Base-by-base conservation (phyloP, 768 basidiomycete species). In the Epithele typhae region DNA sequence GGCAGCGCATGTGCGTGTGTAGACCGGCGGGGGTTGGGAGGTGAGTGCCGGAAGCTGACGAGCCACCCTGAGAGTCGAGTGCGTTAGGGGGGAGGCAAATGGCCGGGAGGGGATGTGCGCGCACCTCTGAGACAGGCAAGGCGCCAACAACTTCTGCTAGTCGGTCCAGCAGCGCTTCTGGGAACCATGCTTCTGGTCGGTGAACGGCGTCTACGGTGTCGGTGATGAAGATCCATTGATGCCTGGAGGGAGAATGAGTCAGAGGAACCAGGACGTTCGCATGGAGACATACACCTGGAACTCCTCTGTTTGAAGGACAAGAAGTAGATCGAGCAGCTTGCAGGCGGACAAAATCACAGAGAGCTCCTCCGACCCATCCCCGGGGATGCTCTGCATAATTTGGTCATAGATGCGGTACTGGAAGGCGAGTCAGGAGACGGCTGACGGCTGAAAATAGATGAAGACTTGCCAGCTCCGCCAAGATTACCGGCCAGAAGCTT, bases 191-290 rank as follows among this genome's bases (percentile, higher is more conserved):
- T 47, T 92, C 84, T 0, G 92, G 88, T 15, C 82, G 84, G 66
- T 92, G 93, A 25, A 93, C 78, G 0, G 95, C 93, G 58, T 98
- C 96, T 5, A 94, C 90, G 0, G 95, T 98, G 64, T 99, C 95
- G 3, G 93, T 96, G 35, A 97, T 82, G 64, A 98, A 99, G 59
- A 96, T 89, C 95, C 96, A 99, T 71, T 99, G 93, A 64, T 98
- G 89, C 62, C 87, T 90, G 54, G 17, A 42, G n/a, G 18, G 21
- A 25, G 21, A 24, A 11, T 19, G 35, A 36, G 32, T 44, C 27
- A 44, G 39, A 4, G 19, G 1, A 10, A 2, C 23, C 11, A 43
- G 38, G 33, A 40, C n/a, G n/a, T n/a, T n/a, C n/a, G n/a, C n/a
- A n/a, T n/a, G n/a, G n/a, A n/a, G 9, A 41, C 61, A 30, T 60